phyloP scores from a whole-genome alignment of 1,284 basidiomycete genomes.

The Malassezia furfur region DNA sequence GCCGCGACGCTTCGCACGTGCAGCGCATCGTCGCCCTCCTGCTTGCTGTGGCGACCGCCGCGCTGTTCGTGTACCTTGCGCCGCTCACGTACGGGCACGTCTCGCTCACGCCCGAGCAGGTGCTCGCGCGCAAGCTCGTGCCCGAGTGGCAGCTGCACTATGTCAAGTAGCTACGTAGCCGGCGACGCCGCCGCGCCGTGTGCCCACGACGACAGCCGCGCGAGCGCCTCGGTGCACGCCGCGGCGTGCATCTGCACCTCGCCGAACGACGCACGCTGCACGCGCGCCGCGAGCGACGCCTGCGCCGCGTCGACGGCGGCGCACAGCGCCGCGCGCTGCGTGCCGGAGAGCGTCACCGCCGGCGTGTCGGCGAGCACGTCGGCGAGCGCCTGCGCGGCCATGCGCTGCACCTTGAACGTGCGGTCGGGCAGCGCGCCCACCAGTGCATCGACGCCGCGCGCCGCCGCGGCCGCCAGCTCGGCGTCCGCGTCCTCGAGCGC shows the following conservation, averaged over 20 bases:
- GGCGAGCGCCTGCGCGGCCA: slow-evolving; percentile 15
- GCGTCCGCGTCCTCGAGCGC: background rate
- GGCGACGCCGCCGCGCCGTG: no score
- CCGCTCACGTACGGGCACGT: slow-evolving; percentile 41
- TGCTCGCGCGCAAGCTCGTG: slow-evolving; percentile 24
- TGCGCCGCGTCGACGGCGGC: background rate
- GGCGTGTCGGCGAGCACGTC: background rate
- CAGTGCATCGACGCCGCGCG: background rate
- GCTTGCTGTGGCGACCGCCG: slow-evolving; percentile 13
- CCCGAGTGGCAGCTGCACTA: slow-evolving; percentile 28
- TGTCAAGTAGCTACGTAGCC: background rate
- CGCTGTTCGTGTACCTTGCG: slow-evolving; percentile 28
- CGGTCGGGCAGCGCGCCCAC: slow-evolving; percentile 5
- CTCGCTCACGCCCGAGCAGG: slow-evolving; percentile 22
- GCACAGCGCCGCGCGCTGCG: background rate
- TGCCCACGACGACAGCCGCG: background rate
- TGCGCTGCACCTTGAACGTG: slow-evolving; percentile 12
- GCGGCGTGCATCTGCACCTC: slow-evolving; percentile 12
- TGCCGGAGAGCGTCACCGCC: background rate
- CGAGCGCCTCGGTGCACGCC: slow-evolving; percentile 1
- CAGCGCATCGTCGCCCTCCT: slow-evolving; percentile 17
- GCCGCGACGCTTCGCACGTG: slow-evolving; percentile 12
- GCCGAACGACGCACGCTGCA: slow-evolving; percentile 9
- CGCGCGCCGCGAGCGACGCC: background rate
- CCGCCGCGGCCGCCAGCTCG: background rate